These are phyloP conservation scores for Anthoceros angustus DNA, from an alignment of 225 moss, liverwort and hornwort species.

Conservation along the genomic window DNA sequence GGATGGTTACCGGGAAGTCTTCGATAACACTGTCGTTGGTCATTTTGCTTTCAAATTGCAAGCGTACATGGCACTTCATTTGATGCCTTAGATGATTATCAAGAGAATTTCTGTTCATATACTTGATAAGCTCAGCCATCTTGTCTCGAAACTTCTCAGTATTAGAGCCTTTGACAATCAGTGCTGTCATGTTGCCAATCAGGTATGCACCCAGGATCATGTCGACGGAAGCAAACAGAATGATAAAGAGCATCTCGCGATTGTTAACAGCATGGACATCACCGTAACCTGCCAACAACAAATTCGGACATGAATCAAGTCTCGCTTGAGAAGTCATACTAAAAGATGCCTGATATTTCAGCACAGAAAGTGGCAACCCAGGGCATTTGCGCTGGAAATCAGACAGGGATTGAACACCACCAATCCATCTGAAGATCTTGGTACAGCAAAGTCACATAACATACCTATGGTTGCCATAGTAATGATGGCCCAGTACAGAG, in stretches of 20 bases:
- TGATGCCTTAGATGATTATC: constrained; percentile 15
- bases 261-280: constrained; percentile 27
- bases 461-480: constrained; percentile 38
- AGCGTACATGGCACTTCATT: constrained; percentile 23
- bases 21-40: constrained; percentile 11
- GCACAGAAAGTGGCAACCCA: too few species aligned
- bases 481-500: constrained; percentile 31
- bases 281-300: constrained; percentile 23
- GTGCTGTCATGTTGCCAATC: constrained; percentile 35
- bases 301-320: too few species aligned
- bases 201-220: constrained; percentile 38
- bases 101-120: constrained; percentile 24
- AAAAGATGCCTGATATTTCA: too few species aligned
- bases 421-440: too few species aligned
- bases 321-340: too few species aligned
- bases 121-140: constrained; percentile 24
- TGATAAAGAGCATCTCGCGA: constrained; percentile 33
- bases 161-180: constrained; percentile 34
- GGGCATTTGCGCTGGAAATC: too few species aligned
- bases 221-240: constrained; percentile 28
- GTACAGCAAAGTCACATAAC: neutral
- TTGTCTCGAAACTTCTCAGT: constrained; percentile 35
- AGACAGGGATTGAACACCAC: too few species aligned
- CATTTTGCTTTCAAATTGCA: constrained; percentile 24
- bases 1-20: constrained; percentile 20